Base-by-base conservation (phyloP, 176 grass and related monocot species). In the Ananas comosus region DNA sequence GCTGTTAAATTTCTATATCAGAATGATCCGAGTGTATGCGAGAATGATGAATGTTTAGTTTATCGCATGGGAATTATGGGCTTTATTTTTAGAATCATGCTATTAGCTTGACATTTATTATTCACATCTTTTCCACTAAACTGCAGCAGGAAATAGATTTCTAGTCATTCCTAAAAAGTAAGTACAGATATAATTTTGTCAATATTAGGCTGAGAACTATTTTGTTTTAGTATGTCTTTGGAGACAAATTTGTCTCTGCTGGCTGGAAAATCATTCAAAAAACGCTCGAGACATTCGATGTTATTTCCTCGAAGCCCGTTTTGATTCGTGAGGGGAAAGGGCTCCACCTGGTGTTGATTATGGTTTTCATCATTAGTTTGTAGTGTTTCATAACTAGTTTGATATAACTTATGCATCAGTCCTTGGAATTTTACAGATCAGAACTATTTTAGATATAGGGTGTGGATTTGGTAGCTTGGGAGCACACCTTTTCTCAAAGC, bases 401-500 rank as follows among this genome's bases (percentile, higher is more conserved):
- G 21, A 3, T 61, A 61, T 61, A 18, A 22, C 21, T 61, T 18
- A 22, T 18, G 56, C 56, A 61, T 61, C 56, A 61, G 16, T 61
- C n/a, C 16, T 61, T 18, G 16, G 16, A 61, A 18, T 61, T 16
- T 87, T 88, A 67, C 94, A 99, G 94, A 76, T 99, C 76, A 87
- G 90, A 77, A 99, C 90, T 65, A 85, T 93, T 64, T 78, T 99
- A 59, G 94, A 99, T 70, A 93, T 99, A 79, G 94, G 88, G 72
- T 99, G 94, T 82, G 94, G 94, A 73, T 99, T 99, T 85, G 90
- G 94, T 73, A 99, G 89, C 66, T 82, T 99, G 73, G 94, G 87
- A 64, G 82, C 94, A 67, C 85, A 99, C 80, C 75, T 99, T 73
- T 91, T 93, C 65, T 80, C 86, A 14, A 91, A 83, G 79, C 82